Evolutionary conservation across 2,329 filamentous ascomycete genomes (phyloP), one percentile per base, ranked within the genome.

Genomic region (Xylariaceae sp.): DNA sequence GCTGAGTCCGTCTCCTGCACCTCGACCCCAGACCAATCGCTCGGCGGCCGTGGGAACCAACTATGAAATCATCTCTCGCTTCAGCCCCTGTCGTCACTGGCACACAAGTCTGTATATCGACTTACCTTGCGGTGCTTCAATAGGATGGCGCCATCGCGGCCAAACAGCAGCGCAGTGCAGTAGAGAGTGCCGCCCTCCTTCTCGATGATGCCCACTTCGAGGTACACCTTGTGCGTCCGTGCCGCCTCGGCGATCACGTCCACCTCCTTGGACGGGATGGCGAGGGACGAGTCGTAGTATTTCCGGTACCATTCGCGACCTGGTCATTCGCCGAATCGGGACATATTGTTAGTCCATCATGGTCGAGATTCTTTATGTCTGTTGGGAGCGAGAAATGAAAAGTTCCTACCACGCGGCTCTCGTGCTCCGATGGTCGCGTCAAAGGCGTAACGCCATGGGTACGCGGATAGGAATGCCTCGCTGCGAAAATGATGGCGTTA

Each of bases 11-110:
- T 77, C 74, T 34, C 75, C 75, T 11, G 74, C 67, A 15, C 74
- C 75, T 54, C 73, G 67, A 34, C 92, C 75, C 75, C 75, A 77
- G 2, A 77, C 70, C 1, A 77, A 62, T 11, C 75, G 65, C 56
- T 77, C 75, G n/a, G 67, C 73, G 3, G 71, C 75, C 1, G 75
- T 77, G 5, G 75, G 75, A 23, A 77, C 71, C 53, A 77, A 68
- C 73, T 70, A 44, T 55, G 45, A 18, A 18, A 13, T 39, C 11
- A 30, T 35, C 6, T 61, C 1, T 60, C 17, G 17, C 17, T 18
- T 18, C 60, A 39, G 1, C 8, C 17, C 47, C 39, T 34, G 11
- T 42, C 11, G 37, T 42, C 11, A 13, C 37, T 13, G 37, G 37
- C 11, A 13, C 37, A 13, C 37, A 13, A 42, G 11, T 8, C 37